A percentile compares a stretch with the other conserved stretches of the same genome.
Evolutionary conservation across 1,284 basidiomycete species (phyloP).

Genomic region (Ceratobasidium sp.): DNA sequence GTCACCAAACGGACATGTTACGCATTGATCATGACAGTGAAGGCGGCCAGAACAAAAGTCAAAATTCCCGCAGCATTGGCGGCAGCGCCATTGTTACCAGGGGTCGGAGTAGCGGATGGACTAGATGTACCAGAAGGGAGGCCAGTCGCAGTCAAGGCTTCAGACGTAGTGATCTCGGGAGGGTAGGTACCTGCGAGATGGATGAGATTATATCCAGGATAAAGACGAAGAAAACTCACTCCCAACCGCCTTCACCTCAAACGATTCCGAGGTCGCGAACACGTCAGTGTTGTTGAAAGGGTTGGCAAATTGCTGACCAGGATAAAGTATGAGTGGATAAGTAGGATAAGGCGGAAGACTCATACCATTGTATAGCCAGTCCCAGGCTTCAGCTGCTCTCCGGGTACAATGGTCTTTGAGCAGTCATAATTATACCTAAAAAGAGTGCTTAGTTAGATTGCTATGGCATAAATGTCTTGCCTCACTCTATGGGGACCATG

Average conservation of each 20-base stretch:
- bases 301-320: slow-evolving; percentile 21
- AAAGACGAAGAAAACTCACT: slow-evolving; percentile 31
- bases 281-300: slow-evolving; percentile 31
- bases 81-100: slow-evolving; percentile 14
- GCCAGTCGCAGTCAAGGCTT: slow-evolving; percentile 27
- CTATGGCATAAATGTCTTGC: no score
- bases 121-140: slow-evolving; percentile 7
- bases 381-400: slow-evolving; percentile 36
- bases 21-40: no score
- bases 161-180: slow-evolving; percentile 39
- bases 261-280: slow-evolving; percentile 38
- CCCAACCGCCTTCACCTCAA: slow-evolving; percentile 43
- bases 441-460: neutral
- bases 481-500: no score
- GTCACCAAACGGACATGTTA: no score
- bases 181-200: slow-evolving; percentile 39
- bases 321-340: neutral
- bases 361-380: slow-evolving; percentile 40
- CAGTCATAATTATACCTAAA: slow-evolving; percentile 40
- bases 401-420: slow-evolving; percentile 40
- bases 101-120: slow-evolving; percentile 25
- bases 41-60: neutral
- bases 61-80: neutral
- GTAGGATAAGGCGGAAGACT: neutral
- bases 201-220: neutral